Evolutionary conservation across 2,329 filamentous ascomycete genomes (phyloP).

Genomic region (Hypoxylon sp.): DNA sequence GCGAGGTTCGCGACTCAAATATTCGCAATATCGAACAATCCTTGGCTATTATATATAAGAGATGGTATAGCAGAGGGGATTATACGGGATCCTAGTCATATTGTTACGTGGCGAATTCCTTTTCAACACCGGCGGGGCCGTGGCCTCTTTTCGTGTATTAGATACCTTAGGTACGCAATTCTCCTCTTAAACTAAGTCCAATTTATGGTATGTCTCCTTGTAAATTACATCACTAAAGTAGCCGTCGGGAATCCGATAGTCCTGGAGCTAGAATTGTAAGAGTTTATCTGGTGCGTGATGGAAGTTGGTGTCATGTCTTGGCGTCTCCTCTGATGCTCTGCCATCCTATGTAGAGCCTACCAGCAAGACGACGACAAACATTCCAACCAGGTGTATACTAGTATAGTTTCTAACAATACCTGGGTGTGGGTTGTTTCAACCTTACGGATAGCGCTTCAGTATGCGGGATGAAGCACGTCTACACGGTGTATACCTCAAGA

Average conservation of each 20-base stretch:
- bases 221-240: neutral
- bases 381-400: neutral
- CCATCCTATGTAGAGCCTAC: neutral
- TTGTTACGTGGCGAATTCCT: neutral
- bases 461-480: neutral
- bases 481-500: neutral
- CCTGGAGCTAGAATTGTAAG: neutral
- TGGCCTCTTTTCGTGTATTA: neutral
- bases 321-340: neutral
- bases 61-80: neutral
- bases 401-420: neutral
- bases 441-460: neutral
- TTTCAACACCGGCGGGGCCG: neutral
- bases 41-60: neutral
- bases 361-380: neutral
- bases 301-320: neutral
- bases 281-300: neutral
- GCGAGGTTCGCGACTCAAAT: neutral
- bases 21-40: neutral
- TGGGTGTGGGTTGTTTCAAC: neutral
- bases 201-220: neutral
- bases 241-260: neutral
- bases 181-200: neutral
- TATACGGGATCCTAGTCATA: neutral
- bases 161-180: neutral